Conservation (phyloP, 73 alveolate species). For the Breviolum minutum region DNA sequence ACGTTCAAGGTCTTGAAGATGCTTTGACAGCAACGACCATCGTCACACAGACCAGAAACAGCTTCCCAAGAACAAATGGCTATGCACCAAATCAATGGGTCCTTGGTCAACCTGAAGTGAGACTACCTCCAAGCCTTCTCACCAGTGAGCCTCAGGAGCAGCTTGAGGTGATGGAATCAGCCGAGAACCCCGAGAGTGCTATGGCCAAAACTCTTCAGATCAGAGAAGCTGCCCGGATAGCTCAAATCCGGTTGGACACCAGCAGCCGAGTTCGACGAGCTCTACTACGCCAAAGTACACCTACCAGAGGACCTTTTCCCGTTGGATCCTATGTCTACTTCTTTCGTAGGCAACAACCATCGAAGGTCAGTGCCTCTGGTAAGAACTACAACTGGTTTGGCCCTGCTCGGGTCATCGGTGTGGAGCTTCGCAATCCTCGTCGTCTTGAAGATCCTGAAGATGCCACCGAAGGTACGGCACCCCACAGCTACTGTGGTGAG, state of each 20-base stretch:
- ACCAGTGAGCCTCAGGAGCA: not conserved
- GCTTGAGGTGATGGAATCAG: constrained; percentile 1
- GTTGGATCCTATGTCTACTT: constrained; percentile 33
- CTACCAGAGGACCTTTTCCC: constrained; percentile 1
- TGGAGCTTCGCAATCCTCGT: not conserved
- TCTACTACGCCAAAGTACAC: not conserved
- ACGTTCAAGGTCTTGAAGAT: not conserved
- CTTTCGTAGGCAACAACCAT: not conserved
- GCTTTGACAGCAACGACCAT: not conserved
- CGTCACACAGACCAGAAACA: constrained; percentile 32
- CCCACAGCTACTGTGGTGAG: constrained; percentile 25
- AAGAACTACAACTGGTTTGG: not conserved
- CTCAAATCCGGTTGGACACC: not conserved
- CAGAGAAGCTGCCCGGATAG: constrained; percentile 19
- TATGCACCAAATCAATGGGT: constrained; percentile 67
- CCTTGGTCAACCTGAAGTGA: not conserved
- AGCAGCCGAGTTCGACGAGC: constrained; percentile 33
- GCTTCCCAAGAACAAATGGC: not conserved
- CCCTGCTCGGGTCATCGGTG: not conserved
- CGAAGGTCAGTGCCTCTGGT: constrained; percentile 1
- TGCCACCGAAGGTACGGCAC: not conserved
- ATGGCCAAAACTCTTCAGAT: constrained; percentile 25
- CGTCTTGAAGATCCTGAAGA: not conserved
- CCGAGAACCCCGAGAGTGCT: not conserved
- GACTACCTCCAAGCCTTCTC: not conserved